Percentiles rank a stretch among this genome's conserved stretches.
phyloP scores from a whole-genome alignment of 257 asterid species.

The Solanum pennellii region DNA sequence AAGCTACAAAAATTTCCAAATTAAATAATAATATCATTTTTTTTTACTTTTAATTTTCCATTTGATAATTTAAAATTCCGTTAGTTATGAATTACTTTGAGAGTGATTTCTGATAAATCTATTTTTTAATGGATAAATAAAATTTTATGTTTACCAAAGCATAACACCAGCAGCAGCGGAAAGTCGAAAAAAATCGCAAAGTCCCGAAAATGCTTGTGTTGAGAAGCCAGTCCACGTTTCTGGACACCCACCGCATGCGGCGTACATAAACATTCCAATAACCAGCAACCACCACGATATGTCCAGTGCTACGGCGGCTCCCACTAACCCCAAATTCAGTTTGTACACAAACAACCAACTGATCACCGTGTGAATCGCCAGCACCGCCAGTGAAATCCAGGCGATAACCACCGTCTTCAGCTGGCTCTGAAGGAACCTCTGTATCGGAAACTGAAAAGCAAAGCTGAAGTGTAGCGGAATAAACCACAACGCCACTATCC shows the following conservation, averaged over 20 bases:
- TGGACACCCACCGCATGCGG: conserved; percentile 32
- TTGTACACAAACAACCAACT: conserved; percentile 20
- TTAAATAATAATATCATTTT: not conserved
- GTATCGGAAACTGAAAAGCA: conserved; percentile 15
- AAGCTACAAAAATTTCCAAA: conserved; percentile 16
- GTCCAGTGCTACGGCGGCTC: conserved; percentile 20
- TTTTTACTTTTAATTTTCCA: too few species aligned
- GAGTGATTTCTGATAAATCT: too few species aligned
- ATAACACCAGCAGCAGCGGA: conserved; percentile 43
- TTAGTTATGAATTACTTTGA: not conserved
- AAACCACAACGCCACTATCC: conserved; percentile 13
- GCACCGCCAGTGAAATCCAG: conserved; percentile 15
- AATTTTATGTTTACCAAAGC: conserved; percentile 18
- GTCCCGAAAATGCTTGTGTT: conserved; percentile 23
- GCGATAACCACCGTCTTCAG: conserved; percentile 20
- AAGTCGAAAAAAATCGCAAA: conserved; percentile 24
- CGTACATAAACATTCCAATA: conserved; percentile 14
- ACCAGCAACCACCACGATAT: conserved; percentile 35
- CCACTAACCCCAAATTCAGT: conserved; percentile 20
- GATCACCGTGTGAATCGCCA: conserved; percentile 9
- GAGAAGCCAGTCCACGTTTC: conserved; percentile 41
- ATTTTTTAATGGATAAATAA: not conserved
- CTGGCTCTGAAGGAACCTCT: conserved; percentile 41
- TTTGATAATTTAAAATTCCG: too few species aligned
- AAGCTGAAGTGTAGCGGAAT: conserved; percentile 22